Base-by-base conservation (phyloP, 495 filamentous ascomycete species). In the Penicillium dipodomyicola region DNA sequence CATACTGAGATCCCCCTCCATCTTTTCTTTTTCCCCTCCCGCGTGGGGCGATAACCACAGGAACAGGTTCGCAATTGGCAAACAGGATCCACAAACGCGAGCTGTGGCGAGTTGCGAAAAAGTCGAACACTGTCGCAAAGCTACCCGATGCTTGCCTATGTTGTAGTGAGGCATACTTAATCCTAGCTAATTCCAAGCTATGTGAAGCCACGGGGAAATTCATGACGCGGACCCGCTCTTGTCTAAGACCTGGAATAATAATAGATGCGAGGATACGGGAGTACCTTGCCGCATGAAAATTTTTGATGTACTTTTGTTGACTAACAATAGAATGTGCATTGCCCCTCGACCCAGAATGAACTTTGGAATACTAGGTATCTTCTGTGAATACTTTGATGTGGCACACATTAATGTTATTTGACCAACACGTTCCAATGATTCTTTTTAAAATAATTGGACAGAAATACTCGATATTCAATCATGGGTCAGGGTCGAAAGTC, bases 31-130 rank as follows among this genome's bases (percentile, higher is more conserved):
- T 54, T 55, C 30, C 35, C 49, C 25, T 64, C 61, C 61, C 66
- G 64, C 66, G 66, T 67, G 64, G 66, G 65, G 63, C 65, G 43
- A 41, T 39, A 19, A 41, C n/a, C 45, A 52, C 19, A 52, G 46
- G 30, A 30, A 59, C 25, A 61, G 54, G 41, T 54, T 60, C 60
- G 53, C 49, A 33, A 60, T 63, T 59, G 60, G 50, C 41, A 54
- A 54, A 46, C 44, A 27, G 54, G 65, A 64, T 67, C 66, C 65
- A 66, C 65, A 65, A 61, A 62, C 57, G 62, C 51, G 12, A 64
- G 56, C 61, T 62, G 62, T 56, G 47, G 57, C 43, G 22, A 64
- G 6, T 39, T 8, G 35, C 4, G 30, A 33, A 33, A 25, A 32
- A 30, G 39, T 50, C 7, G 41, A 58, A 57, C 48, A 51, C 42